Evolutionary conservation across 192 early-diverging fungal species (phyloP), one percentile per base, ranked within the genome.

Genomic region (Fimicolochytrium jonesii): DNA sequence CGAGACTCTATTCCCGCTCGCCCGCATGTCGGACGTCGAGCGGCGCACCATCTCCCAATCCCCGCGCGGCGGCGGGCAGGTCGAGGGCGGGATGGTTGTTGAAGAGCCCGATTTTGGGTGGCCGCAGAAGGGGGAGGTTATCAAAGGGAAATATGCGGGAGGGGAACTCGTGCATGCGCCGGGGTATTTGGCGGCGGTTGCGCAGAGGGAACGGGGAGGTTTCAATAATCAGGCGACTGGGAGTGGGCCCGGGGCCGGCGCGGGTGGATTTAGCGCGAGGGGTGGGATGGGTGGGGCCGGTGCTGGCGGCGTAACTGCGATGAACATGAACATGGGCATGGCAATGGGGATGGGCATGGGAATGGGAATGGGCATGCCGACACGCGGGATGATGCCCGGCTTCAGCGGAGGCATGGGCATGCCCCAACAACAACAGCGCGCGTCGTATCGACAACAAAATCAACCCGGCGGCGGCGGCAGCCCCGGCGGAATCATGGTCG

Each of bases 41-140:
- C 52, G 55, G 18, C 61, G 70, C 26, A 66, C 48, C 22, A 73
- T 81, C 5, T 22, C 59, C n/a, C 25, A 28, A 2, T 70, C 75
- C 1, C 48, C 61, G 15, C 70, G 69, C 43, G 74, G 74, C 36
- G 76, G 76, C 20, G 76, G 76, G 2, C 71, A 57, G 23, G 70
- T 81, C 52, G 49, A 73, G 45, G 79, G 76, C 25, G 71, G 73
- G 15, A 70, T 59, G 31, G 66, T 81, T 13, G 61, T 76, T 2
- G 79, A 81, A 55, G 79, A 81, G 56, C 79, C 79, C 18, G 72
- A 81, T 62, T 70, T 82, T 39, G 59, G 58, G 3, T 67, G 54
- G 48, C 66, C 66, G 17, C 57, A 59, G 34, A 56, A 58, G 49
- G 66, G 66, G 3, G 66, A 67, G 17, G 48, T 59, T 5, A 20